Evolutionary conservation across 2,329 filamentous ascomycete genomes (phyloP), one percentile per base, ranked within the genome.

Genomic region (Scedosporium dehoogii): DNA sequence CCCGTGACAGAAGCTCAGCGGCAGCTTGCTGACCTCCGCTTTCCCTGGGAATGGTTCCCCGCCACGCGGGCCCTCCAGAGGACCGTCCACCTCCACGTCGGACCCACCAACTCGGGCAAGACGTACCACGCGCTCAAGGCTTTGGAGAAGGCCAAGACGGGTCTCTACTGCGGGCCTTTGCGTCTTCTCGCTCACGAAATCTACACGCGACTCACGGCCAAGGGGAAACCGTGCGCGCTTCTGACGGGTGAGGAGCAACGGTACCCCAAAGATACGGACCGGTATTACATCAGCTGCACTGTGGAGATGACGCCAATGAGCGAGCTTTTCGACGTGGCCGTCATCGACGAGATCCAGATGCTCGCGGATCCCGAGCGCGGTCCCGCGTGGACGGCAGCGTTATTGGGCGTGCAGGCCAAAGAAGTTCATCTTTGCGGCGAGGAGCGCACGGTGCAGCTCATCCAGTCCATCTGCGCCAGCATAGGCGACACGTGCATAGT

Each of bases 271-370:
- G 76, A 81, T 9, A 75, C 77, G 1, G 78, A 86, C 60, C 74
- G 75, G 3, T 81, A 80, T 64, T 87, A 96, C 70, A 83, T 82
- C 63, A 93, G 91, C 70, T 97, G 94, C 71, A 99, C 94, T 0
- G 94, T 99, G 3, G 94, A 99, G 73, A 99, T 99, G 83, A 75
- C 81, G 6, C 82, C 82, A 1, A 70, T 80, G n/a, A 81, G 76
- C 67, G 67, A 74, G 3, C 72, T 73, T 2, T 85, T 90, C 33
- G 93, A 97, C 51, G 92, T 99, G 42, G 93, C 91, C 1, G 93
- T 99, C 67, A 93, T 99, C 65, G 94, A 99, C 71, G 94, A 99
- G 76, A 97, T 99, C 63, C 94, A 99, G 74, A 97, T 99, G 94
- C 91, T 99, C 67, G 87, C 85, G 16, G 87, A 92, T 69, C 65